Base-by-base conservation (phyloP, 2,329 filamentous ascomycete species). In the Diaporthe citriasiana region DNA sequence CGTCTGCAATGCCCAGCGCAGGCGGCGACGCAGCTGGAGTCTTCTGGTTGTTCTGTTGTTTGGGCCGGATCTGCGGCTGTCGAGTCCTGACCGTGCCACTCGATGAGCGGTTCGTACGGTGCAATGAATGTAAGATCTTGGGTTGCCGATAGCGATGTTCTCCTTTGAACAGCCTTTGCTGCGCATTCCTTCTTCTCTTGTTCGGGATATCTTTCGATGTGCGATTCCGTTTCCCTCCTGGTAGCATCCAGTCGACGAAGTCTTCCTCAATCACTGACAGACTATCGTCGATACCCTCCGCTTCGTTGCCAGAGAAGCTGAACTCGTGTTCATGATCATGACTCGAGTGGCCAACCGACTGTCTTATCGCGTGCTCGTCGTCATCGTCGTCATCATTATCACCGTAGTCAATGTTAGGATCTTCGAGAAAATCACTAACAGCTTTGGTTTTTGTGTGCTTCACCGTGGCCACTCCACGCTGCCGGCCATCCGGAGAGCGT, bases 1-100 rank as follows among this genome's bases (percentile, higher is more conserved):
- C 86, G 80, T 93, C 91, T n/a, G 92, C 79, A 72, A 93, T 91
- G 76, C 91, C 88, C 27, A 93, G 83, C 27, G 80, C 81, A 4
- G 89, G 89, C 4, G 74, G 74, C 35, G 74, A 74, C 8, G 65
- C 47, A 45, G 42, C 65, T 72, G 33, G 73, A 70, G 56, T 35
- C 45, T 22, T 40, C 60, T 10, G 69, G 47, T 7, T 70, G 55
- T 12, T 63, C 55, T 15, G 57, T n/a, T 15, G 57, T n/a, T 27
- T 75, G 70, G 27, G 74, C 68, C 17, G 75, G 77, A 12, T 30
- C 7, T 35, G 38, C 3, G 65, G n/a, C 30, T 50, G 33, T 25
- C 55, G 30, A 63, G 68, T 15, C 33, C 19, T 57, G 8, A 22
- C 30, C 27, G 30, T 35, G 42, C 55, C 35, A 22, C 27, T 47